phyloP scores from a whole-genome alignment of 345 rosid species.

The rapeseed (Brassica napus) region DNA sequence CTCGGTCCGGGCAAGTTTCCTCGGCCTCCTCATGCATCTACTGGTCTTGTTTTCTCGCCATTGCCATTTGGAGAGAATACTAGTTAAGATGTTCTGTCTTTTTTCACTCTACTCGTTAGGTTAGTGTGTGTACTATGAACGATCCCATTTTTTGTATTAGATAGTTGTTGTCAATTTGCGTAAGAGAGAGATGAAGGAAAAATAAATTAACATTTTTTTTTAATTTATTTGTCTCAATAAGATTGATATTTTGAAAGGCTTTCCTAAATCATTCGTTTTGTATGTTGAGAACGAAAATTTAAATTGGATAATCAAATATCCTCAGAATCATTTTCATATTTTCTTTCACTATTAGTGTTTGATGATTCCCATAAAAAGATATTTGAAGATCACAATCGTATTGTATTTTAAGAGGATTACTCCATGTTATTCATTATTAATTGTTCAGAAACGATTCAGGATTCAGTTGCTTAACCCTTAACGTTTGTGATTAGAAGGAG shows the following conservation, averaged over 20 bases:
- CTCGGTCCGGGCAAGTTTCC: conserved; percentile 76
- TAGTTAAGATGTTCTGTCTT: not conserved
- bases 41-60: not conserved
- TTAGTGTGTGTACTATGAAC: not conserved
- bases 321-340: not conserved
- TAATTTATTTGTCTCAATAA: not conserved
- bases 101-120: not conserved
- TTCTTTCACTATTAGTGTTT: not conserved
- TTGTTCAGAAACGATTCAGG: not conserved
- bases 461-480: not conserved
- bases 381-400: not conserved
- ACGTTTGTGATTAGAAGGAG: not conserved
- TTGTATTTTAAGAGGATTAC: not conserved
- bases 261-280: not conserved
- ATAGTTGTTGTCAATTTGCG: not conserved
- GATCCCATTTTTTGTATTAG: not conserved
- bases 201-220: not conserved
- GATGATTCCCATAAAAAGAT: not conserved
- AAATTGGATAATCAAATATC: not conserved
- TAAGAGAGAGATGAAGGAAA: not conserved
- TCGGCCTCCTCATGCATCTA: conserved; percentile 48
- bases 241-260: not conserved
- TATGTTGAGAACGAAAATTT: not conserved
- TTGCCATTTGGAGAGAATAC: not conserved
- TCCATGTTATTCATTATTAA: not conserved